Evolutionary conservation across 140 eudicot species (phyloP), one percentile per base, ranked within the genome.

Genomic region (Senecio squalidus): DNA sequence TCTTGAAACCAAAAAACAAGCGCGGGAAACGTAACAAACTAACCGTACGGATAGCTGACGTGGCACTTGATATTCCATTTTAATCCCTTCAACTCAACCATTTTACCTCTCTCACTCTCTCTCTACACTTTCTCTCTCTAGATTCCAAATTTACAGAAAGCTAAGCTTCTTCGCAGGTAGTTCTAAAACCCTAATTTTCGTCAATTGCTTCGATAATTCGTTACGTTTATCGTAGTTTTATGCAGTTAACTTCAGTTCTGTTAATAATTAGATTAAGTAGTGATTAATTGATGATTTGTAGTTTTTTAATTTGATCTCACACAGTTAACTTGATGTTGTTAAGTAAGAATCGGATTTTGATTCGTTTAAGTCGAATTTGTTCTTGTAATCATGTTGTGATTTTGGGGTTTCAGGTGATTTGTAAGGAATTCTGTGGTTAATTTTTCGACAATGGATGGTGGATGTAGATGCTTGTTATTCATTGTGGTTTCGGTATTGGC

Each of bases 1-100:
- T 7, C 1, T 24, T 60, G 36, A 34, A 60, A 62, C 30, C 41
- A 52, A 36, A 31, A 69, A 34, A 27, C 16, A 5, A 11, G 46
- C 63, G 76, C 71, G 76, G 58, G 60, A 11, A 71, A 71, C 58
- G 60, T 55, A 71, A 71, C 76, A 71, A 71, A 62, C 65, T 71
- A 62, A 71, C 76, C 18, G 70, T 55, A 26, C 23, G 25, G 9
- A 53, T 45, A 30, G 70, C 76, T 71, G 76, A 71, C 76, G 70
- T 71, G 65, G 52, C 50, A 31, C 47, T 18, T 7, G 20, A 21
- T 43, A 36, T 39, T 45, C 28, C 6, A 2, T 34, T 34, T 40
- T 38, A 17, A 25, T 48, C 62, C 14, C 55, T 51, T 39, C 62
- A 49, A 23, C 50, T 49, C 62, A 22, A 47, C 40, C 59, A 59